Percentiles rank a stretch among this genome's conserved stretches.
Conservation (phyloP, 2,329 filamentous ascomycete genomes). For the Xenoacremonium recifei region DNA sequence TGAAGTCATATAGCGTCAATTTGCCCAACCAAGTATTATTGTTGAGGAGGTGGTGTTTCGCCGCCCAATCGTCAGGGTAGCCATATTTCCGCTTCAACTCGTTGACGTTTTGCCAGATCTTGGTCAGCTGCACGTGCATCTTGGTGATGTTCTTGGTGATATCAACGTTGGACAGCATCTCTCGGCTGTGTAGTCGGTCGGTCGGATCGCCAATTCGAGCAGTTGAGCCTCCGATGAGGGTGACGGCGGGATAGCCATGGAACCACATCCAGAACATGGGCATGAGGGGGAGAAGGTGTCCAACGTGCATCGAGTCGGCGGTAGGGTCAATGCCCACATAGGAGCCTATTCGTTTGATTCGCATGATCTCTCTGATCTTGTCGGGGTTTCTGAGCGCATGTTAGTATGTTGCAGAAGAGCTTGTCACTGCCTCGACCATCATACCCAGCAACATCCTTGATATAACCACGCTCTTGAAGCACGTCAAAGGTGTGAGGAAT, state of each 20-base stretch:
- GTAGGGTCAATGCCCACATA: conserved; percentile 86
- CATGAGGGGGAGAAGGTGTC: conserved; percentile 80
- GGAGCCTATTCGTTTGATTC: conserved; percentile 63
- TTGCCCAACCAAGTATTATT: conserved; percentile 83
- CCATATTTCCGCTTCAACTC: conserved; percentile 63
- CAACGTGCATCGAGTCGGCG: conserved; percentile 74
- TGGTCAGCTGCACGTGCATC: conserved; percentile 68
- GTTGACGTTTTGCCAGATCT: conserved; percentile 74
- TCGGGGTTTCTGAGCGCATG: conserved; percentile 38
- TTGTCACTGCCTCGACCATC: too few species aligned
- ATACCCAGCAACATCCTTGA: conserved; percentile 75
- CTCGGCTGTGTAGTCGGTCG: conserved; percentile 62
- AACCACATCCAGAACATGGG: conserved; percentile 81
- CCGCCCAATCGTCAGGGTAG: conserved; percentile 61
- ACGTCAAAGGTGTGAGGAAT: conserved; percentile 57
- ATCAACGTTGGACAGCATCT: conserved; percentile 48
- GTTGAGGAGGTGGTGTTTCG: conserved; percentile 69
- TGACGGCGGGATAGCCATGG: conserved; percentile 67
- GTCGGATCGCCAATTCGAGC: conserved; percentile 78
- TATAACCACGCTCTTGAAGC: conserved; percentile 68
- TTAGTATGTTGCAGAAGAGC: too few species aligned
- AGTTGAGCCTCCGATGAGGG: conserved; percentile 71
- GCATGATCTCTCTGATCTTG: conserved; percentile 63
- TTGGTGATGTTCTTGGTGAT: conserved; percentile 64
- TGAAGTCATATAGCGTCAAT: conserved; percentile 69